Conservation (phyloP, 148 eudicot genomes). For the Rhododendron vialii region DNA sequence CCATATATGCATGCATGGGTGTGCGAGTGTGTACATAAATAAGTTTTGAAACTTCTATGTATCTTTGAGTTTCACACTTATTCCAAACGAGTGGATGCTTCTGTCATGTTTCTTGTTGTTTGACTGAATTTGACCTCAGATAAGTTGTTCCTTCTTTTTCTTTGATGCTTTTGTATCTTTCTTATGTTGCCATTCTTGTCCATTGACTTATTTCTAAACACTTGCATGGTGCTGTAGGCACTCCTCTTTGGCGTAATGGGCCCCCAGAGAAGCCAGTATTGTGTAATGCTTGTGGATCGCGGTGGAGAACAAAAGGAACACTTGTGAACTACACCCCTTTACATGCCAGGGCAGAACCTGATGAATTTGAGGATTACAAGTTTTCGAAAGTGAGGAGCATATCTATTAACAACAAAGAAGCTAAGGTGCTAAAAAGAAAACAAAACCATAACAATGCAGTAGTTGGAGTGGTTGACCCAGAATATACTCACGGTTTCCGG, state of each 20-base stretch:
- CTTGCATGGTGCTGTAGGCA: constrained; percentile 46
- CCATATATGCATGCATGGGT: neutral
- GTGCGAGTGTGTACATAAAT: neutral
- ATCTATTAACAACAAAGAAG: constrained; percentile 61
- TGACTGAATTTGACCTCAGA: constrained; percentile 3
- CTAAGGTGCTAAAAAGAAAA: constrained; percentile 69
- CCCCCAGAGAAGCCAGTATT: constrained; percentile 98
- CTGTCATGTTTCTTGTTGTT: neutral
- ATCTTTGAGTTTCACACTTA: neutral
- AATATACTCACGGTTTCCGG: constrained; percentile 36
- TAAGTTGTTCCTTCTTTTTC: neutral
- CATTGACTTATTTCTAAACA: constrained; percentile 17
- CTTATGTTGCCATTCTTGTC: neutral
- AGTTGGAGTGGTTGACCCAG: constrained; percentile 28
- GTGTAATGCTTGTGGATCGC: constrained; percentile 97
- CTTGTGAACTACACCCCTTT: constrained; percentile 88
- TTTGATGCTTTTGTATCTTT: neutral
- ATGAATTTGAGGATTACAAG: constrained; percentile 64
- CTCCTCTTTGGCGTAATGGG: constrained; percentile 99
- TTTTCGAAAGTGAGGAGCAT: constrained; percentile 47
- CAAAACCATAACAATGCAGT: constrained; percentile 35
- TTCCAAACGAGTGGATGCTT: neutral
- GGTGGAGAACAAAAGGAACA: constrained; percentile 98
- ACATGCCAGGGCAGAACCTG: constrained; percentile 74
- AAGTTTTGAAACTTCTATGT: neutral